phyloP scores from a whole-genome alignment of 164 flowering plant species.

The Cinnamomum micranthum region DNA sequence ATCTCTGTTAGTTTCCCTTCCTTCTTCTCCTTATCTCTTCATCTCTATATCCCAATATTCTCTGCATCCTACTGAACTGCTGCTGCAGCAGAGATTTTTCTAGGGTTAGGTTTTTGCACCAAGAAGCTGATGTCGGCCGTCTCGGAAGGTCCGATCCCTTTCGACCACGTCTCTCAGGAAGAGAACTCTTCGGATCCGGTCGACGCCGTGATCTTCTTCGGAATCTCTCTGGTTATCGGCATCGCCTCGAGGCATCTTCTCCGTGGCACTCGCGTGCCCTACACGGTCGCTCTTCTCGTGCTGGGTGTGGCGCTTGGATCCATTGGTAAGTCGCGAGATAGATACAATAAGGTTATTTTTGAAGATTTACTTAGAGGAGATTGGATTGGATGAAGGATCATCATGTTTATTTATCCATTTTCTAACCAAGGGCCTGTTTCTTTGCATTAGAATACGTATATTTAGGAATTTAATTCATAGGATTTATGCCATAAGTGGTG shows the following conservation, averaged over 20 bases:
- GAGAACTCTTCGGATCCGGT: slow-evolving; percentile 30
- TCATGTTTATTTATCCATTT: too few species aligned
- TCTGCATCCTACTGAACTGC: not conserved
- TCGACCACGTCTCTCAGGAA: slow-evolving; percentile 23
- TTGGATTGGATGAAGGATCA: not conserved
- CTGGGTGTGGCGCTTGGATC: slow-evolving; percentile 83
- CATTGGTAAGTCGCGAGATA: slow-evolving; percentile 40
- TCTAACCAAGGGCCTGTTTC: too few species aligned
- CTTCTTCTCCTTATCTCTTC: not conserved
- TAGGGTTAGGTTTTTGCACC: not conserved
- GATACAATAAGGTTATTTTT: not conserved
- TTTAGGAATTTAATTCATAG: too few species aligned
- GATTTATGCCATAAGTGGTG: too few species aligned
- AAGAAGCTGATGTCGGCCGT: slow-evolving; percentile 22
- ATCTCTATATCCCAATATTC: not conserved
- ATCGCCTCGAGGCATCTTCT: slow-evolving; percentile 76
- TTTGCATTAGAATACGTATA: too few species aligned
- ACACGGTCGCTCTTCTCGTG: slow-evolving; percentile 82
- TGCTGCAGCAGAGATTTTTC: not conserved
- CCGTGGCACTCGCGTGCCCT: slow-evolving; percentile 86
- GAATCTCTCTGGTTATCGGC: slow-evolving; percentile 64
- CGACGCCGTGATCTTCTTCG: slow-evolving; percentile 71
- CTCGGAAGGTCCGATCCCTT: slow-evolving; percentile 26
- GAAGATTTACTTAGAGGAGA: not conserved
- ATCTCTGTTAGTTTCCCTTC: not conserved